Base-by-base conservation (phyloP, 176 grass and related monocot genomes). In the Alopecurus myosuroides region DNA sequence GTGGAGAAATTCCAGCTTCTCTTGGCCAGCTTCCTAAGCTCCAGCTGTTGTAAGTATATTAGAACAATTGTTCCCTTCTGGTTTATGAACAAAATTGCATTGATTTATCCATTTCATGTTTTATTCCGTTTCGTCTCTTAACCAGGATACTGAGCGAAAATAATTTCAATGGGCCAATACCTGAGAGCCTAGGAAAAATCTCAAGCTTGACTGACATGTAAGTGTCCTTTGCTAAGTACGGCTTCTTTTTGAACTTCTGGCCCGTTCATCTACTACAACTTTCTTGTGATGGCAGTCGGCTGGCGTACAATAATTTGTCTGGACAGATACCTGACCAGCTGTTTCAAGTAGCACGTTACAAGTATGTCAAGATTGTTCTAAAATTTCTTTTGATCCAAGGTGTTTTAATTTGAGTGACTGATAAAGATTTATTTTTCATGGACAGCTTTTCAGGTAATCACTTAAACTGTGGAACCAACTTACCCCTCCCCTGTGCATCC, bases 321-420 rank as follows among this genome's bases (percentile, higher is more conserved):
- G 97, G 93, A 86, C 86, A 87, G 86, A 99, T 99, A 94, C 91
- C 97, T 70, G 56, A 77, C 81, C 76, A 64, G 25, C 86, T 99
- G 36, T 99, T 96, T 89, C 80, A 92, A 94, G 97, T 96, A 75
- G 91, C 86, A 89, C 92, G 86, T 87, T 99, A 96, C 89, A 99
- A 99, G 97, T 98, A 98, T 80, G 73, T 71, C 77, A 76, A 44
- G 41, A 40, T 82, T 10, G 36, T 72, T 85, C 5, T 49, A 37
- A 67, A 7, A 78, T 85, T 78, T 84, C 9, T 18, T 18, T 79
- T 5, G 29, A 70, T 82, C 28, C 60, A 33, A 17, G 28, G 22
- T 52, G n/a, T 85, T 26, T 41, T 69, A 68, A 44, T 76, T 67
- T 49, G 70, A 39, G 40, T 60, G 20, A 58, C 85, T 94, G 56